Evolutionary conservation across 305 asterid species (phyloP).

Genomic region (Ilex paraguariensis): DNA sequence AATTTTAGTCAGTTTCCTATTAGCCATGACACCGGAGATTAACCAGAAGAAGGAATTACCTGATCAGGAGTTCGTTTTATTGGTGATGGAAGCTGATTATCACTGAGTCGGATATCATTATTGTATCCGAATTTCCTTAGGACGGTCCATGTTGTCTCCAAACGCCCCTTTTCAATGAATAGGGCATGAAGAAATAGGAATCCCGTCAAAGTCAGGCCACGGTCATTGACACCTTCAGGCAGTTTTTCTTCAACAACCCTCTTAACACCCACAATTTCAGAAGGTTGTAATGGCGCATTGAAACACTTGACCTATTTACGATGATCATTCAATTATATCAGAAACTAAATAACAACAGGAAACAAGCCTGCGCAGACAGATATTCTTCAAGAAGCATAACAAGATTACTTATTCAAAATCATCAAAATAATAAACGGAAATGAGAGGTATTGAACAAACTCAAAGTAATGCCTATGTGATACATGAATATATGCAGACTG

Average conservation of each 20-base stretch:
- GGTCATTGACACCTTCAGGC: constrained; percentile 83
- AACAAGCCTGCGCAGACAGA: no score
- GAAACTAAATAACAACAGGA: constrained; percentile 9
- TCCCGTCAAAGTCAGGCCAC: constrained; percentile 95
- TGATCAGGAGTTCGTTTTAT: constrained; percentile 83
- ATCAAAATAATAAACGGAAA: no score
- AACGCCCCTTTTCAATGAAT: constrained; percentile 94
- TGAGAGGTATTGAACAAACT: no score
- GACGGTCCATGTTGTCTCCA: constrained; percentile 99
- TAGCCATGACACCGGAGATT: not conserved
- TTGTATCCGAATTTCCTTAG: constrained; percentile 95
- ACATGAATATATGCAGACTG: no score
- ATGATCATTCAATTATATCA: constrained; percentile 14
- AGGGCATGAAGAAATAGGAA: constrained; percentile 98
- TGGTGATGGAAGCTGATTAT: constrained; percentile 84
- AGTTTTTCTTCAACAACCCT: constrained; percentile 95
- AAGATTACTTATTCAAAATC: no score
- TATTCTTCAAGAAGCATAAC: not conserved
- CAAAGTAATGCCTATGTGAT: no score
- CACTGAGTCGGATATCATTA: constrained; percentile 85
- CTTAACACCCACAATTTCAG: constrained; percentile 95
- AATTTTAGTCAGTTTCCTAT: no score
- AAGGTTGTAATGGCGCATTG: constrained; percentile 93
- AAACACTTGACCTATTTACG: constrained; percentile 86
- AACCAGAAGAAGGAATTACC: constrained; percentile 30